Evolutionary conservation across 306 rosid genomes (phyloP), one percentile per base, ranked within the genome.

Genomic region (Gleditsia sinensis): DNA sequence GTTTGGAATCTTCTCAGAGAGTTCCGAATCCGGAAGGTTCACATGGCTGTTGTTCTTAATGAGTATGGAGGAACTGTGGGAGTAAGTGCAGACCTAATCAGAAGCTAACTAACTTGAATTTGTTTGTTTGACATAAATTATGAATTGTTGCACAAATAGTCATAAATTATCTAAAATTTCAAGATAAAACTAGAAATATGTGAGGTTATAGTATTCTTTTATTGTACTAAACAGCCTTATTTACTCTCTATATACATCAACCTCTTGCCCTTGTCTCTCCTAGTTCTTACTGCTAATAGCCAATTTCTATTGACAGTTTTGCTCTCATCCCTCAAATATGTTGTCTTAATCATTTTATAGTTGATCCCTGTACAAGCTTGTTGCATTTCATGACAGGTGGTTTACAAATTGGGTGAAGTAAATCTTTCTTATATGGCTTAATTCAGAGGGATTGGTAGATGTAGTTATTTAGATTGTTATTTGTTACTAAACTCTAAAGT

Each of bases 1-100:
- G 98, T 95, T 57, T 95, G 99, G 99, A 92, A 95, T 89, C 99
- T 95, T 87, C 98, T 95, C 66, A 86, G 99, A 80, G 99, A 95
- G 87, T 95, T 95, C 57, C 90, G 98, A 79, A 92, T 95, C 82
- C 86, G 97, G 80, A 92, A 95, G 78, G 99, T 95, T 83, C 99
- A 95, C 98, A 95, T 95, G 98, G 98, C 99, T 21, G 97, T 95
- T 57, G 98, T 95, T 76, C 97, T 90, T 70, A 95, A 95, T 0
- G 99, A 95, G 86, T 95, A 95, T 32, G 99, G 99, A 62, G 99
- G 99, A 82, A 95, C 99, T 80, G 89, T 95, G 34, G 99, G 99
- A 78, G 99, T 95, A 88, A 40, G 98, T 88, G 33, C 39, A 64
- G 63, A 3, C 71, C 20, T 70, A 43, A 40, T 70, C 16, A 39